Conservation (phyloP, 2,329 filamentous ascomycete species). For the Fusarium sp. region DNA sequence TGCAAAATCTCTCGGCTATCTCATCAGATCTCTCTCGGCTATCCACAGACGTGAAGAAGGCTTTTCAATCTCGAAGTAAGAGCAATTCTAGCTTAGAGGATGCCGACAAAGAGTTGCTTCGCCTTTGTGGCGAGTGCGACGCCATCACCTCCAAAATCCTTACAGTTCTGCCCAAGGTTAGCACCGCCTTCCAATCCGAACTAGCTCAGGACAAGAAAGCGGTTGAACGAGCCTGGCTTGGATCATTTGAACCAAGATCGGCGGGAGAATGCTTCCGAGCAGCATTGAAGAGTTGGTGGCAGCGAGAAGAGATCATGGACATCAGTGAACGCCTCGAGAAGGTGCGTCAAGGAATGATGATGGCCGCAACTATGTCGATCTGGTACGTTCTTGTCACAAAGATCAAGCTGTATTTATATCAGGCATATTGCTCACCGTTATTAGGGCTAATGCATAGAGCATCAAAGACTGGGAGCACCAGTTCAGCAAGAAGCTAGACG, state of each 20-base stretch:
- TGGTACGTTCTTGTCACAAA: background rate
- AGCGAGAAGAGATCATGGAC: background rate
- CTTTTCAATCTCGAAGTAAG: background rate
- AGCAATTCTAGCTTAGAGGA: background rate
- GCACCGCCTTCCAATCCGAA: background rate
- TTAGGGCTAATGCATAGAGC: background rate
- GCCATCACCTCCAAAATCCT: background rate
- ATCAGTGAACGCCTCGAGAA: background rate
- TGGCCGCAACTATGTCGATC: background rate
- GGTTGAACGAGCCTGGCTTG: background rate
- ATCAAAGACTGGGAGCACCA: constrained; percentile 5
- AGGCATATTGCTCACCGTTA: background rate
- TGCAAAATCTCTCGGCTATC: background rate
- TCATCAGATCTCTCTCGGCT: background rate
- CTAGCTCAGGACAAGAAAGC: background rate
- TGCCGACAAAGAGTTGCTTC: background rate
- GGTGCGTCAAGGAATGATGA: constrained; percentile 2
- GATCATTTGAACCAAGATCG: background rate
- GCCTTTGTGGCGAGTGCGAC: background rate
- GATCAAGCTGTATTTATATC: background rate
- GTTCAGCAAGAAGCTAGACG: constrained; percentile 8
- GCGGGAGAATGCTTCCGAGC: background rate
- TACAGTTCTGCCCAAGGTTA: background rate
- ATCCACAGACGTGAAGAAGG: background rate
- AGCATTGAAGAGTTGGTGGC: background rate